Conservation (phyloP, 805 yeast species). For the Saccharomycopsis sp. region DNA sequence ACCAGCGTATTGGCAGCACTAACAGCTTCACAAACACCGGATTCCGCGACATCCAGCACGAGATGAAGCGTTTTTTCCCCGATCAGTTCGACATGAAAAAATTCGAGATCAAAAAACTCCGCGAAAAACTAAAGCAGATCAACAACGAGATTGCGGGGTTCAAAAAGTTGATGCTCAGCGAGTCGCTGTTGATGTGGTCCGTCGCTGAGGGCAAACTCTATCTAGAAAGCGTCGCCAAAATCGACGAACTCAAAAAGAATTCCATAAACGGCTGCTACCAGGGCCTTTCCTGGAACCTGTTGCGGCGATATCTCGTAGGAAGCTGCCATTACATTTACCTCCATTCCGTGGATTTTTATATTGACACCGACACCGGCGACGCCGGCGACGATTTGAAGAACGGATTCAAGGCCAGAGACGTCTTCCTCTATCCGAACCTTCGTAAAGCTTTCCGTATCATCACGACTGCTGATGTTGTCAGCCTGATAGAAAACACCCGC, state of each 20-base stretch:
- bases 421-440: slow-evolving; percentile 2
- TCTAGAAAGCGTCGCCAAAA: slow-evolving; percentile 7
- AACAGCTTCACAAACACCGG: slow-evolving; percentile 20
- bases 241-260: slow-evolving; percentile 15
- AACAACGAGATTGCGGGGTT: slow-evolving; percentile 19
- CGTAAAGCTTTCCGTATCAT: slow-evolving; percentile 10
- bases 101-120: slow-evolving; percentile 19
- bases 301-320: slow-evolving; percentile 18
- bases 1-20: slow-evolving; percentile 13
- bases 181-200: slow-evolving; percentile 14
- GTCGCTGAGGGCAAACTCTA: slow-evolving; percentile 19
- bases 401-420: slow-evolving; percentile 6
- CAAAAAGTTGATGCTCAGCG: slow-evolving; percentile 13
- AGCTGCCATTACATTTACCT: slow-evolving; percentile 19
- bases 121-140: slow-evolving; percentile 21
- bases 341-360: slow-evolving; percentile 15
- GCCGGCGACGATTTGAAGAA: not conserved
- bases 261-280: slow-evolving; percentile 11
- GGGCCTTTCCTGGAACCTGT: slow-evolving; percentile 18
- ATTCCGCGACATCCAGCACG: slow-evolving; percentile 16
- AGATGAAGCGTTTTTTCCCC: slow-evolving; percentile 14
- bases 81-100: slow-evolving; percentile 19
- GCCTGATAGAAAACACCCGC: slow-evolving; percentile 3
- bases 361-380: slow-evolving; percentile 5
- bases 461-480: not conserved